Percentiles rank a stretch among this genome's conserved stretches.
Evolutionary conservation across 2,329 filamentous ascomycete species (phyloP).

Genomic region (Aspergillus sp.): DNA sequence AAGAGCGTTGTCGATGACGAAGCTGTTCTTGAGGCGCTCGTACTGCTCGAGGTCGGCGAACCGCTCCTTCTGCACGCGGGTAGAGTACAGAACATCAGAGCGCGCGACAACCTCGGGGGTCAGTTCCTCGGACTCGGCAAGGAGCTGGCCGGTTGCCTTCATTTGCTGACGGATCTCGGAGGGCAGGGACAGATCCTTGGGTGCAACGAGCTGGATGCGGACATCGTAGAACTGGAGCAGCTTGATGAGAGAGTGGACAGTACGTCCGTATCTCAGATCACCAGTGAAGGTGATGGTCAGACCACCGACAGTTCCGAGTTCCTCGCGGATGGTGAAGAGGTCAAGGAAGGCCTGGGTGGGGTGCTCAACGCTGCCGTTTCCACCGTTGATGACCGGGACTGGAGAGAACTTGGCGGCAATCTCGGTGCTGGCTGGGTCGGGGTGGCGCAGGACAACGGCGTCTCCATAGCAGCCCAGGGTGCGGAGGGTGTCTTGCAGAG

Average conservation of each 20-base stretch:
- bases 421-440: conserved; percentile 75
- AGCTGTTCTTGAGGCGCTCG: conserved; percentile 82
- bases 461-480: conserved; percentile 94
- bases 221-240: conserved; percentile 95
- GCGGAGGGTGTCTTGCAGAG: conserved; percentile 86
- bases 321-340: conserved; percentile 97
- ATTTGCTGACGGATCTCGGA: conserved; percentile 71
- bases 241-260: conserved; percentile 93
- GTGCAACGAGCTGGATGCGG: conserved; percentile 85
- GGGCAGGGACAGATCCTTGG: conserved; percentile 75
- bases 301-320: conserved; percentile 91
- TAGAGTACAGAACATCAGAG: conserved; percentile 95
- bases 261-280: conserved; percentile 88
- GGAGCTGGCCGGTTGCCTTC: conserved; percentile 71
- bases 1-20: conserved; percentile 86
- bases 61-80: conserved; percentile 92
- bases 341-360: conserved; percentile 97
- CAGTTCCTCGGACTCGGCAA: conserved; percentile 72
- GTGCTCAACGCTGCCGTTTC: conserved; percentile 93
- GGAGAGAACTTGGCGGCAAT: conserved; percentile 82
- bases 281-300: conserved; percentile 95
- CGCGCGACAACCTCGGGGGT: conserved; percentile 82
- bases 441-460: conserved; percentile 93
- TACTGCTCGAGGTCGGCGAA: conserved; percentile 81
- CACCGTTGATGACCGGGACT: conserved; percentile 94